Base-by-base conservation (phyloP, 2,329 filamentous ascomycete genomes). In the Corynespora cassiicola region DNA sequence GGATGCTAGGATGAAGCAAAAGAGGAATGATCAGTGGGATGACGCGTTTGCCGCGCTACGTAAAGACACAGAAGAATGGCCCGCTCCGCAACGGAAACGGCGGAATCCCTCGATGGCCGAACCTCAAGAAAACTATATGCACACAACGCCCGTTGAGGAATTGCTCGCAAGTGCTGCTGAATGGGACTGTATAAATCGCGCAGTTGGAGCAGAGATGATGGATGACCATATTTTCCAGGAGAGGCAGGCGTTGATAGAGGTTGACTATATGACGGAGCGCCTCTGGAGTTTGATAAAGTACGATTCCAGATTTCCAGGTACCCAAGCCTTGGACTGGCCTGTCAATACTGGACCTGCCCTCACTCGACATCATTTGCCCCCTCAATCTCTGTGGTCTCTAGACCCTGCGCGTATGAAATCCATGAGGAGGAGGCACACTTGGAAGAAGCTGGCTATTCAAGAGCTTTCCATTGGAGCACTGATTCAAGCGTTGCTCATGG, bases 11-110 rank as follows among this genome's bases (percentile, higher is more conserved):
- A 63, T 70, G 19, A 88, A 88, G 60, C 74, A 80, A 36, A 71
- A 73, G 25, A 74, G 81, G 46, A 75, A 79, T 30, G 74, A 73
- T 45, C 77, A 84, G 48, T 80, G 87, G 71, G 84, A 89, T 37
- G 61, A 68, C 14, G 78, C 80, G 40, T 78, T 88, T 50, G 76
- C 78, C 18, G 73, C 79, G 36, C 76, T 78, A 6, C 76, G 72
- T 42, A 66, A 73, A 39, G 40, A 49, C 16, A 21, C 42, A n/a
- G n/a, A n/a, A n/a, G n/a, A n/a, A n/a, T n/a, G n/a, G n/a, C n/a
- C n/a, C n/a, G n/a, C n/a, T n/a, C n/a, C n/a, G n/a, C n/a, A n/a
- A n/a, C n/a, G n/a, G n/a, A n/a, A n/a, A n/a, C n/a, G n/a, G n/a
- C n/a, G n/a, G n/a, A n/a, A n/a, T n/a, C n/a, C n/a, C n/a, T n/a